phyloP scores from a whole-genome alignment of 1,284 basidiomycete genomes.

The Trametes pubescens region DNA sequence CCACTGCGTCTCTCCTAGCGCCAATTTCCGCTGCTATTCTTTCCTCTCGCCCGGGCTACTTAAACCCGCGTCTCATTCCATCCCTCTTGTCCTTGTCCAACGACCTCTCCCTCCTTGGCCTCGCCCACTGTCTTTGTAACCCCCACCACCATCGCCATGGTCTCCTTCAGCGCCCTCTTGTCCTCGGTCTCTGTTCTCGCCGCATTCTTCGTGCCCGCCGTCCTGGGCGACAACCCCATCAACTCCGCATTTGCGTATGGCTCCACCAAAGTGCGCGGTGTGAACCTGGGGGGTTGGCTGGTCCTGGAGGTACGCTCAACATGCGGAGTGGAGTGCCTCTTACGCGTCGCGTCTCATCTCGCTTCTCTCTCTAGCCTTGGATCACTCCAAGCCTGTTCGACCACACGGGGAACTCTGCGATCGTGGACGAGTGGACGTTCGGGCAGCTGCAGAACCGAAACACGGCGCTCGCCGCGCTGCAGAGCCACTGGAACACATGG shows the following conservation, averaged over 20 bases:
- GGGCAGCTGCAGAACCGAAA: constrained; percentile 63
- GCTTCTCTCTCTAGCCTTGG: constrained; percentile 64
- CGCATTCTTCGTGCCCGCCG: constrained; percentile 31
- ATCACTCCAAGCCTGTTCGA: constrained; percentile 91
- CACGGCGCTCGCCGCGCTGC: constrained; percentile 58
- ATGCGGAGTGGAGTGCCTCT: constrained; percentile 1
- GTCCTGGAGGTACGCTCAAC: constrained; percentile 67
- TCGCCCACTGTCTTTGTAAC: constrained; percentile 3
- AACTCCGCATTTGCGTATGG: constrained; percentile 60
- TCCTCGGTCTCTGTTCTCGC: constrained; percentile 32
- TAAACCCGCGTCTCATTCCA: constrained; percentile 18
- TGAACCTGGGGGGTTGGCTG: constrained; percentile 85
- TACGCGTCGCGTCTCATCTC: constrained; percentile 21
- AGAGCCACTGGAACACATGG: constrained; percentile 82
- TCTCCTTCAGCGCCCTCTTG: constrained; percentile 26
- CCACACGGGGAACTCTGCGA: constrained; percentile 70
- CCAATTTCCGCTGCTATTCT: constrained; percentile 22
- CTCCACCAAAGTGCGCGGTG: constrained; percentile 69
- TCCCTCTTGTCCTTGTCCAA: constrained; percentile 13
- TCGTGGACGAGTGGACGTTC: constrained; percentile 91
- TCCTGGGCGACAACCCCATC: constrained; percentile 44
- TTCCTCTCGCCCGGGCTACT: constrained; percentile 18
- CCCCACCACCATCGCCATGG: constrained; percentile 31
- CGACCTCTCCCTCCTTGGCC: constrained; percentile 8
- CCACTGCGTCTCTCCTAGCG: constrained; percentile 19